Conservation (phyloP, 441 rosid species). For the Mallotus japonicus region DNA sequence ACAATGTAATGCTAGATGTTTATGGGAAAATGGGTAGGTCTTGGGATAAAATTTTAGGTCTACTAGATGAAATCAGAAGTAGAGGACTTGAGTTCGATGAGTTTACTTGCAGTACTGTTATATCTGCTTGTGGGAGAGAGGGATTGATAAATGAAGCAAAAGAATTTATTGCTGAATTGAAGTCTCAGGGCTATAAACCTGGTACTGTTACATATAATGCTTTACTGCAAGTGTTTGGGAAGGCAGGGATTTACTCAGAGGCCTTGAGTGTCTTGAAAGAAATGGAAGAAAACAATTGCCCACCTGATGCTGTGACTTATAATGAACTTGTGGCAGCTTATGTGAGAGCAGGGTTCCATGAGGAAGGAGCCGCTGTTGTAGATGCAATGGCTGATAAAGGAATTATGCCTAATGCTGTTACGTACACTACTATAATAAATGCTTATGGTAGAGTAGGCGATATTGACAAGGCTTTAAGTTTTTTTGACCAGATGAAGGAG, state of each 20-base stretch:
- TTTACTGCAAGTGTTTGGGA: slow-evolving; percentile 71
- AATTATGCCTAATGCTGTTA: slow-evolving; percentile 70
- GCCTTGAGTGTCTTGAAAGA: slow-evolving; percentile 72
- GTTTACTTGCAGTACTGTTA: slow-evolving; percentile 89
- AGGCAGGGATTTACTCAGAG: slow-evolving; percentile 71
- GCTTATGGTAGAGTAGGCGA: slow-evolving; percentile 84
- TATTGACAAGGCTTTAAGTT: slow-evolving; percentile 60
- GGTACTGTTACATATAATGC: slow-evolving; percentile 85
- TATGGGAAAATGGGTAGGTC: slow-evolving; percentile 88
- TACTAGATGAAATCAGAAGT: slow-evolving; percentile 68
- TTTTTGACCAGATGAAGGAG: slow-evolving; percentile 65
- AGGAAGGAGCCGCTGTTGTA: slow-evolving; percentile 75
- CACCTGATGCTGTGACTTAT: slow-evolving; percentile 69
- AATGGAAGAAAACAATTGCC: slow-evolving; percentile 79
- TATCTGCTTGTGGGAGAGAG: slow-evolving; percentile 87
- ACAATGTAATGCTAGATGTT: slow-evolving; percentile 88
- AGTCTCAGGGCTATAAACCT: slow-evolving; percentile 62
- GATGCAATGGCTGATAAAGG: slow-evolving; percentile 64
- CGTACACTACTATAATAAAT: slow-evolving; percentile 78
- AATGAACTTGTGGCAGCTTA: slow-evolving; percentile 85
- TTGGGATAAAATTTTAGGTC: slow-evolving; percentile 52
- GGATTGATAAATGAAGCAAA: slow-evolving; percentile 76
- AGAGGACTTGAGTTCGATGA: slow-evolving; percentile 65
- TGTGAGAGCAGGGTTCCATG: slow-evolving; percentile 75
- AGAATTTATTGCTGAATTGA: slow-evolving; percentile 57